A percentile compares a stretch with the other conserved stretches of the same genome.
Evolutionary conservation across 2,329 filamentous ascomycete species (phyloP).

Genomic region (Plectosphaerella plurivora): DNA sequence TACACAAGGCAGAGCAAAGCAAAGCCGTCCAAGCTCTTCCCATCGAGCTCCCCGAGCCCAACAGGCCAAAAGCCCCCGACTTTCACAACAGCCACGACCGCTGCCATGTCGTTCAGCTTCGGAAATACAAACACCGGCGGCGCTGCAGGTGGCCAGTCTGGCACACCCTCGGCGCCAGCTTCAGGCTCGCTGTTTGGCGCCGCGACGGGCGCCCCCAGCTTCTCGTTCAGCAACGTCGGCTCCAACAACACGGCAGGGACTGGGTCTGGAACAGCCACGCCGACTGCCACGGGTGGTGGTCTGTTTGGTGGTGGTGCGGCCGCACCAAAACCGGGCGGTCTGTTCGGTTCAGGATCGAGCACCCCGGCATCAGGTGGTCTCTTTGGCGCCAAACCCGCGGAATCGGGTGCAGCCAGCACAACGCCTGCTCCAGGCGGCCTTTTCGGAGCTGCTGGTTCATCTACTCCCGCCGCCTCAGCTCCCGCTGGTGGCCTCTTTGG

Average conservation of each 20-base stretch:
- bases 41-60: neutral
- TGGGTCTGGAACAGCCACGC: constrained; percentile 18
- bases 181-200: constrained; percentile 35
- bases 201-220: constrained; percentile 24
- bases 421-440: constrained; percentile 6
- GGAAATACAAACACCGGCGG: constrained; percentile 22
- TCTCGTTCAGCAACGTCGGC: constrained; percentile 34
- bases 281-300: constrained; percentile 18
- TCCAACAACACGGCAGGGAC: constrained; percentile 8
- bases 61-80: neutral
- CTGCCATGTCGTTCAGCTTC: constrained; percentile 36
- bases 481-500: constrained; percentile 12
- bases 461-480: constrained; percentile 11
- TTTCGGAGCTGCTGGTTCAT: constrained; percentile 6
- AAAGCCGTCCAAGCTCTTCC: neutral
- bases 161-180: constrained; percentile 31
- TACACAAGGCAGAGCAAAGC: no score
- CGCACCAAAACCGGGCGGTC: constrained; percentile 15
- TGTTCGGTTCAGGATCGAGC: constrained; percentile 18
- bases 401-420: constrained; percentile 5
- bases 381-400: constrained; percentile 22
- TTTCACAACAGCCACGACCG: neutral
- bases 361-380: constrained; percentile 18
- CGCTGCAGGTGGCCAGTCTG: constrained; percentile 11
- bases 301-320: constrained; percentile 25